phyloP scores from a whole-genome alignment of 2,329 filamentous ascomycete genomes.

The Stachybotrys echinatus region DNA sequence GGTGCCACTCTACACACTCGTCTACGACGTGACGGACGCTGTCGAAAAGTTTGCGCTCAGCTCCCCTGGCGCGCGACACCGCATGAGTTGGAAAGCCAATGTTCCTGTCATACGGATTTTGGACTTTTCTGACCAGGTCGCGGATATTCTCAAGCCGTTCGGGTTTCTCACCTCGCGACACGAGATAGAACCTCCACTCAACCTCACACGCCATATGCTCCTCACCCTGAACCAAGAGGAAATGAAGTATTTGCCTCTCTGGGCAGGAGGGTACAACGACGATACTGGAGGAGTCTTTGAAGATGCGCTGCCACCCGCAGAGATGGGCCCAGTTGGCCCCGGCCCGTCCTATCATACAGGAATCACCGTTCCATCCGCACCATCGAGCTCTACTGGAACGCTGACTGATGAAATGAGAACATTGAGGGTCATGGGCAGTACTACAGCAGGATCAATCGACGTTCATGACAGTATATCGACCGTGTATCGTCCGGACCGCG shows the following conservation, averaged over 20 bases:
- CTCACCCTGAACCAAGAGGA: conserved; percentile 51
- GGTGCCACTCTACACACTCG: conserved; percentile 2
- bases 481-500: conserved; percentile 20
- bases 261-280: conserved; percentile 54
- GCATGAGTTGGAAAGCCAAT: background rate
- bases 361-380: conserved; percentile 25
- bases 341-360: conserved; percentile 44
- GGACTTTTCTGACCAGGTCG: background rate
- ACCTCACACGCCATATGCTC: conserved; percentile 38
- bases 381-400: conserved; percentile 28
- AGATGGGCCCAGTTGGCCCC: conserved; percentile 39
- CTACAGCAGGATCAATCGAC: conserved; percentile 27
- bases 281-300: conserved; percentile 46
- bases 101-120: background rate
- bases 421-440: conserved; percentile 25
- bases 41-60: conserved; percentile 6
- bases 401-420: conserved; percentile 27
- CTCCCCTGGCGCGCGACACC: background rate
- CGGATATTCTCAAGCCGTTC: background rate
- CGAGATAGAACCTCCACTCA: conserved; percentile 26
- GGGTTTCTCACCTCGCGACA: conserved; percentile 3
- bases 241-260: conserved; percentile 58
- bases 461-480: conserved; percentile 35
- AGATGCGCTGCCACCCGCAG: conserved; percentile 30
- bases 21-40: conserved; percentile 3